Evolutionary conservation across 2,329 filamentous ascomycete genomes (phyloP).

Genomic region (Xylariomycetidae sp.): DNA sequence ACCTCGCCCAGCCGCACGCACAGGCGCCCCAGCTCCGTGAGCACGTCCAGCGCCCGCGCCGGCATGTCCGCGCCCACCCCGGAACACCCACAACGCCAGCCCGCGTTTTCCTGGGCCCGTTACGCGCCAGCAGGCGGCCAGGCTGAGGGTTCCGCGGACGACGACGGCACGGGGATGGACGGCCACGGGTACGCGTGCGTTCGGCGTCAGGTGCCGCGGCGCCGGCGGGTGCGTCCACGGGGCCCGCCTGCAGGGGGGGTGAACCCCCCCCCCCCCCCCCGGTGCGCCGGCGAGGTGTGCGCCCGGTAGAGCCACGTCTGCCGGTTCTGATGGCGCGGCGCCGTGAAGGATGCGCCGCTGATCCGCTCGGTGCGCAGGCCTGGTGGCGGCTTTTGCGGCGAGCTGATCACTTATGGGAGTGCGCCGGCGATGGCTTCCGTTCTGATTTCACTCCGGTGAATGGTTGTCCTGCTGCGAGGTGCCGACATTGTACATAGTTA

Average conservation of each 20-base stretch:
- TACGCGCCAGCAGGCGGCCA: slow-evolving; percentile 71
- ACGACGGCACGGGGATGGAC: slow-evolving; percentile 61
- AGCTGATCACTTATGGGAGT: slow-evolving; percentile 70
- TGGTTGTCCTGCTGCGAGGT: too few relatives aligned
- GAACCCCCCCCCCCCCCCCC: too few relatives aligned
- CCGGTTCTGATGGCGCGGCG: slow-evolving; percentile 61
- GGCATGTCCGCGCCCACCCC: slow-evolving; percentile 74
- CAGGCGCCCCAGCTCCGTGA: slow-evolving; percentile 69
- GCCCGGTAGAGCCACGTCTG: slow-evolving; percentile 70
- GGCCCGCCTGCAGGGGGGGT: slow-evolving; percentile 34
- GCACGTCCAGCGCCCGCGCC: slow-evolving; percentile 63
- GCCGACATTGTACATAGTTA: not conserved
- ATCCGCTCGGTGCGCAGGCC: slow-evolving; percentile 80
- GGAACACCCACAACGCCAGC: slow-evolving; percentile 74
- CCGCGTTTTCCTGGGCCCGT: slow-evolving; percentile 75
- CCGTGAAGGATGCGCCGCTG: slow-evolving; percentile 66
- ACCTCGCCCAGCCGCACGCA: slow-evolving; percentile 76
- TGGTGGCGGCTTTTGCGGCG: slow-evolving; percentile 71
- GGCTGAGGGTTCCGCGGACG: slow-evolving; percentile 46
- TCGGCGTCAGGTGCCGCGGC: slow-evolving; percentile 66
- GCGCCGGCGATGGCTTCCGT: slow-evolving; percentile 71
- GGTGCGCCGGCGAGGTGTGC: slow-evolving; percentile 57
- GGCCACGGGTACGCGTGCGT: slow-evolving; percentile 80
- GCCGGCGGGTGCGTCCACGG: slow-evolving; percentile 13
- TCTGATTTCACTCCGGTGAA: too few relatives aligned